A percentile compares a stretch with the other conserved stretches of the same genome.
Evolutionary conservation across 1,284 basidiomycete species (phyloP).

Genomic region (Kwoniella shivajii): DNA sequence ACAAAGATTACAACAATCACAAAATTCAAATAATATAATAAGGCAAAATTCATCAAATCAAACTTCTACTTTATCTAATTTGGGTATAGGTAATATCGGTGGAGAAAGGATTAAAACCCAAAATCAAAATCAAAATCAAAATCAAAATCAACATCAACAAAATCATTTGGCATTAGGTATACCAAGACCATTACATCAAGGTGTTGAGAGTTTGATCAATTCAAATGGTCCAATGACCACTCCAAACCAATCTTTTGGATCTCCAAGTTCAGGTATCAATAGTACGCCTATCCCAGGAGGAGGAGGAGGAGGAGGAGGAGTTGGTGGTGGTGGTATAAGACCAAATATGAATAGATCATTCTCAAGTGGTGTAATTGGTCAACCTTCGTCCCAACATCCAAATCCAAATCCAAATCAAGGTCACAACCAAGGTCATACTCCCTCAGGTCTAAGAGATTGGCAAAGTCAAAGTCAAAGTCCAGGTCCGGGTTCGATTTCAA

Average conservation of each 20-base stretch:
- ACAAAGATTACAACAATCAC: constrained; percentile 37
- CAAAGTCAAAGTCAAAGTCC: constrained; percentile 15
- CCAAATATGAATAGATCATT: constrained; percentile 29
- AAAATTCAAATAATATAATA: constrained; percentile 17
- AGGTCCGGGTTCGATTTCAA: constrained; percentile 2
- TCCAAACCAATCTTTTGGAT: constrained; percentile 4
- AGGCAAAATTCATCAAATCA: constrained; percentile 11
- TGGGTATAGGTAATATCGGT: neutral
- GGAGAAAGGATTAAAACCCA: no score
- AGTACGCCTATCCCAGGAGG: neutral
- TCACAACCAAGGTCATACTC: constrained; percentile 13
- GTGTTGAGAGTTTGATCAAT: constrained; percentile 11
- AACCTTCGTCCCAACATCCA: neutral
- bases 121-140: no score
- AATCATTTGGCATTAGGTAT: constrained; percentile 15
- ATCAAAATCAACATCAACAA: no score
- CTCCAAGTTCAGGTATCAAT: neutral
- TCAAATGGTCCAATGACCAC: constrained; percentile 18
- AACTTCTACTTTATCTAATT: neutral
- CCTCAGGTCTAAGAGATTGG: constrained; percentile 5
- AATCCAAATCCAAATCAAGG: neutral
- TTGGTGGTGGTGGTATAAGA: constrained; percentile 1
- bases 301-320: neutral
- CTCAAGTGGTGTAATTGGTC: constrained; percentile 22
- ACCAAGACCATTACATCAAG: constrained; percentile 9